Conservation (phyloP, 148 eudicot genomes). For the Diospyros lotus region DNA sequence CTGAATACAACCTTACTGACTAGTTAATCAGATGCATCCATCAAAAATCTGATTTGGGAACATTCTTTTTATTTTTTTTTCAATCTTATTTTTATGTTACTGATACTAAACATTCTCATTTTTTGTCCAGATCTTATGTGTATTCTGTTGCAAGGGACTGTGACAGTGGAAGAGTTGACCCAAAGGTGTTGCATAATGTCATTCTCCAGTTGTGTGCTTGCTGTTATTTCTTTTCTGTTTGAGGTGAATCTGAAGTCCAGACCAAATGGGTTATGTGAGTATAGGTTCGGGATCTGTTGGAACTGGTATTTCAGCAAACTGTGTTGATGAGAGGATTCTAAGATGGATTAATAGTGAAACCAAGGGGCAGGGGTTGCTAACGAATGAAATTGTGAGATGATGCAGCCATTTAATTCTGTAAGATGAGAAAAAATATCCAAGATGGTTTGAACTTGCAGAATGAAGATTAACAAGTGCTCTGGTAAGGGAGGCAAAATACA, state of each 20-base stretch:
- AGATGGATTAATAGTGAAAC: too few relatives aligned
- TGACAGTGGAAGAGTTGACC: conserved; percentile 61
- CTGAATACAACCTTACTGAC: too few relatives aligned
- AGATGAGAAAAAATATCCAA: too few relatives aligned
- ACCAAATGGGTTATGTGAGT: not conserved
- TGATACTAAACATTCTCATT: conserved; percentile 1
- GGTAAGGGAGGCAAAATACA: too few relatives aligned
- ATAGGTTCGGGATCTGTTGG: not conserved
- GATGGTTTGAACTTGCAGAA: too few relatives aligned
- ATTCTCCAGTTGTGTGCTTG: conserved; percentile 1
- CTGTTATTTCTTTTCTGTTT: not conserved
- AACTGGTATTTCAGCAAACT: not conserved
- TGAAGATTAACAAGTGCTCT: too few relatives aligned
- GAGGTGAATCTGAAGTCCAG: not conserved
- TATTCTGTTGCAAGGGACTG: conserved; percentile 97
- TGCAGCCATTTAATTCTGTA: too few relatives aligned
- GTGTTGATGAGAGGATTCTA: too few relatives aligned
- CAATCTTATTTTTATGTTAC: not conserved
- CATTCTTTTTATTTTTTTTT: not conserved
- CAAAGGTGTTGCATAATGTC: conserved; percentile 52
- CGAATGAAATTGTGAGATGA: too few relatives aligned
- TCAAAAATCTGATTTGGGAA: not conserved
- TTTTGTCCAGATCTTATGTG: conserved; percentile 69
- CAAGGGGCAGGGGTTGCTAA: too few relatives aligned
- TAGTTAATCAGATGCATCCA: too few relatives aligned